These are phyloP conservation scores for Boletus reticuloceps DNA, from an alignment of 768 basidiomycete species.

Conservation along the genomic window DNA sequence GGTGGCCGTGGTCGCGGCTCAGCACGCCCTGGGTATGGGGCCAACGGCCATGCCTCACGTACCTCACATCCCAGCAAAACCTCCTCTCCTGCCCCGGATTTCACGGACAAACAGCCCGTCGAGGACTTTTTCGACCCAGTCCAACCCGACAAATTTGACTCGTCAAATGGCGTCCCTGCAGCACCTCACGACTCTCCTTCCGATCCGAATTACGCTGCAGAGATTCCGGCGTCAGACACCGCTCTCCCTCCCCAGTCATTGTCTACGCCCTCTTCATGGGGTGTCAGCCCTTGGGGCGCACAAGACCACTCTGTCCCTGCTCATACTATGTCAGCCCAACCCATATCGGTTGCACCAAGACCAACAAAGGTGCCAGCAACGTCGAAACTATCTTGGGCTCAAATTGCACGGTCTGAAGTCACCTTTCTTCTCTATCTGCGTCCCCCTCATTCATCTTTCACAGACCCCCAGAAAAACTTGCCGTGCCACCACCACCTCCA, in stretches of 20 bases:
- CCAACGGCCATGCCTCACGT: constrained; percentile 34
- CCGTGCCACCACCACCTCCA: constrained; percentile 39
- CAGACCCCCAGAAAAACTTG: constrained; percentile 67
- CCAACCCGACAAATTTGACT: constrained; percentile 13
- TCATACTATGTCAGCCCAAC: constrained; percentile 11
- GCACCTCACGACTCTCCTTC: constrained; percentile 16
- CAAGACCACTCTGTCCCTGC: constrained; percentile 39
- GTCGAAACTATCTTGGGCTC: constrained; percentile 83
- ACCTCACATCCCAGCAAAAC: constrained; percentile 24
- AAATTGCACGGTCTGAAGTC: constrained; percentile 58
- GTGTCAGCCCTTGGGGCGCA: constrained; percentile 29
- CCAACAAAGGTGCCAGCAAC: constrained; percentile 60
- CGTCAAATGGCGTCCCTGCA: constrained; percentile 16
- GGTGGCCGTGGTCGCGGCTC: constrained; percentile 41
- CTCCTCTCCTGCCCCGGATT: constrained; percentile 34
- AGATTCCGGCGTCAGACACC: constrained; percentile 12
- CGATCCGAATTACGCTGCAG: constrained; percentile 10
- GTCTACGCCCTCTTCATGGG: constrained; percentile 35
- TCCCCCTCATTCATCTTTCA: constrained; percentile 2
- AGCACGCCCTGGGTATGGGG: constrained; percentile 34
- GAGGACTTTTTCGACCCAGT: constrained; percentile 21
- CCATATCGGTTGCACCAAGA: too few species aligned
- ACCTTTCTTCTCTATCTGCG: not conserved
- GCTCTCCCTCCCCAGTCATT: constrained; percentile 14
- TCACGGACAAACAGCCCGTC: constrained; percentile 22